Percentiles rank a stretch among this genome's conserved stretches.
Conservation (phyloP, 257 asterid genomes). For the Datura wrightii region DNA sequence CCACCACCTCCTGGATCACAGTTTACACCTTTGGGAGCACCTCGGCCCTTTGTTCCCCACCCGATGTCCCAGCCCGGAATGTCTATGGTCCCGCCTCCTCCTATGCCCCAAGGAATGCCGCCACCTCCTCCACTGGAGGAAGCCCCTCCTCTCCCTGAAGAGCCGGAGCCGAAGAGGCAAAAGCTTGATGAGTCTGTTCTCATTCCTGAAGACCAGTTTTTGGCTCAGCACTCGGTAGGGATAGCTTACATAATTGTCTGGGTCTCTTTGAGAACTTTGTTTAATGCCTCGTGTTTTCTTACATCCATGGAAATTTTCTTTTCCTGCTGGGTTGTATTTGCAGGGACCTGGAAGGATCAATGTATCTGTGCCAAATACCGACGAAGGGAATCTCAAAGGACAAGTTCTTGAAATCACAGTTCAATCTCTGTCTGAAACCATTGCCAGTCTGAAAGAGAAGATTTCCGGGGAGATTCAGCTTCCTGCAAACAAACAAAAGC, state of each 20-base stretch:
- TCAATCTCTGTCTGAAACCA: conserved; percentile 80
- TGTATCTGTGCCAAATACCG: conserved; percentile 80
- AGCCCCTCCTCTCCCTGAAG: conserved; percentile 97
- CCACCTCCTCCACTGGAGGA: conserved; percentile 93
- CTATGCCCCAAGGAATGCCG: conserved; percentile 80
- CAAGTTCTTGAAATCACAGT: conserved; percentile 77
- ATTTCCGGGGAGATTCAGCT: conserved; percentile 92
- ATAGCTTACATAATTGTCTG: conserved; percentile 5
- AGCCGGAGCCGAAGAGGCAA: conserved; percentile 94
- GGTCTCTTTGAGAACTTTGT: background rate
- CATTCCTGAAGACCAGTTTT: conserved; percentile 87
- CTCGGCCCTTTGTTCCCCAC: conserved; percentile 54
- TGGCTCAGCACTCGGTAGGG: conserved; percentile 74
- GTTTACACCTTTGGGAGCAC: conserved; percentile 68
- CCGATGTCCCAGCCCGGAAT: conserved; percentile 78
- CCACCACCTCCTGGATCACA: conserved; percentile 93
- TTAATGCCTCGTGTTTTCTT: background rate
- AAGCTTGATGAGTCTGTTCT: conserved; percentile 84
- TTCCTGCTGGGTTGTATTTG: conserved; percentile 39
- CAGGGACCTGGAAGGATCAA: conserved; percentile 83
- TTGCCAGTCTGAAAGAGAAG: conserved; percentile 90
- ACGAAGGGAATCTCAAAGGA: conserved; percentile 91
- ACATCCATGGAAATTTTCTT: conserved; percentile 2
- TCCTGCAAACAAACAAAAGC: conserved; percentile 93
- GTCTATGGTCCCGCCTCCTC: conserved; percentile 77